A percentile compares a stretch with the other conserved stretches of the same genome.
Conservation (phyloP, 2,329 filamentous ascomycete genomes). For the Exophiala bonariae region DNA sequence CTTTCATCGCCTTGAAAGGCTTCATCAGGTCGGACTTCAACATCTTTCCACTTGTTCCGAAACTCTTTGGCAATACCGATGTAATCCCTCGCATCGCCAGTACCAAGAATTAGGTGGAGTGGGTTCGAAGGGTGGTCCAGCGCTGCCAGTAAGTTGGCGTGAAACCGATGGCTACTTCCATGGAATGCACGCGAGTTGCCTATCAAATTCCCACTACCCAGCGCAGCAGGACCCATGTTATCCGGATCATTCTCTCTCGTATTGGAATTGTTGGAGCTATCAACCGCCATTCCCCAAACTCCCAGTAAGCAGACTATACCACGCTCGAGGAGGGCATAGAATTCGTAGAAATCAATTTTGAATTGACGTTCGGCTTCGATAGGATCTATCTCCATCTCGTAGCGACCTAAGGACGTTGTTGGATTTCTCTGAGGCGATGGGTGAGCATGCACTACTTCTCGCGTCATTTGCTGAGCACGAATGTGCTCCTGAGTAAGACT, state of each 20-base stretch:
- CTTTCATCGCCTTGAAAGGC: constrained; percentile 20
- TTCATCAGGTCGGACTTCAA: constrained; percentile 21
- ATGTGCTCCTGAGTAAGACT: constrained; percentile 19
- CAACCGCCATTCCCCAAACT: constrained; percentile 60
- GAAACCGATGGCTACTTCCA: constrained; percentile 56
- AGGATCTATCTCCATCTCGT: constrained; percentile 22
- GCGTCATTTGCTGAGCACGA: not conserved
- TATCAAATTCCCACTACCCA: constrained; percentile 16
- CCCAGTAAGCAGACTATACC: constrained; percentile 67
- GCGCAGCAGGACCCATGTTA: not conserved
- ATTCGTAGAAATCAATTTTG: constrained; percentile 77
- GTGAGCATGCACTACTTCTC: not conserved
- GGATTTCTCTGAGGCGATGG: not conserved
- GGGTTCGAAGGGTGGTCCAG: constrained; percentile 60
- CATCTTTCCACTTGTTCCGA: constrained; percentile 67
- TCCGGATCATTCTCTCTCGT: not conserved
- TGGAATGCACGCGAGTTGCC: constrained; percentile 27
- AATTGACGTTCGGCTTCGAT: constrained; percentile 64
- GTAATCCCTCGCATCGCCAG: constrained; percentile 56
- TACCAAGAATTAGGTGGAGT: constrained; percentile 57
- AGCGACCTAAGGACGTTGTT: constrained; percentile 12
- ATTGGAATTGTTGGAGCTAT: constrained; percentile 32
- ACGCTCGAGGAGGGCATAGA: constrained; percentile 71
- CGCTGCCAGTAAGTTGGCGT: constrained; percentile 67
- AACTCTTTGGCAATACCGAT: constrained; percentile 68